These are phyloP conservation scores for Talaromyces adpressus DNA, from an alignment of 495 filamentous ascomycete species.

Conservation along the genomic window DNA sequence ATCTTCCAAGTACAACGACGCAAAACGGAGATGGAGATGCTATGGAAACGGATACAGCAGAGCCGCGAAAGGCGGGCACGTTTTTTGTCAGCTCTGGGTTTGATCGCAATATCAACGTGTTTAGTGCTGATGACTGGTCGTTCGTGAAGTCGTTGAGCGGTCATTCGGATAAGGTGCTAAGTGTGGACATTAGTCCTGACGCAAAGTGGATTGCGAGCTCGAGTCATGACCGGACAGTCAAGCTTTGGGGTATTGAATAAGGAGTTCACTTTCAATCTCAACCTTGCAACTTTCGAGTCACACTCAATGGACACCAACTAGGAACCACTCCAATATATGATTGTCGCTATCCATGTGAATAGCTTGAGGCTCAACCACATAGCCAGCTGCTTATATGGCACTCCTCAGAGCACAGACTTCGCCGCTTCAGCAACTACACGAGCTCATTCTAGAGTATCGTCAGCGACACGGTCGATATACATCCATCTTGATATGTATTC, in stretches of 20 bases:
- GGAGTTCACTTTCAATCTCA: conserved; percentile 6
- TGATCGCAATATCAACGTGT: conserved; percentile 92
- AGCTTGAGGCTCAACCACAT: not conserved
- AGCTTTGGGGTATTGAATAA: conserved; percentile 91
- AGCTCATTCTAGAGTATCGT: not conserved
- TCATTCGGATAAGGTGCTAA: conserved; percentile 85
- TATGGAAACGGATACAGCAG: conserved; percentile 17
- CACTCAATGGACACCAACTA: not conserved
- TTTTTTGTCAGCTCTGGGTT: conserved; percentile 90
- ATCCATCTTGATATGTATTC: not conserved
- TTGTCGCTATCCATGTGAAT: not conserved
- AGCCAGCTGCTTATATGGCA: not conserved
- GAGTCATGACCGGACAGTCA: conserved; percentile 91
- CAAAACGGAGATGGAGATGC: conserved; percentile 56
- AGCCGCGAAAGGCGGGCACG: conserved; percentile 67
- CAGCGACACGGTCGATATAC: not conserved
- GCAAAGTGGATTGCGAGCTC: conserved; percentile 87
- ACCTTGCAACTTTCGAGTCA: not conserved
- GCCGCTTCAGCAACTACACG: not conserved
- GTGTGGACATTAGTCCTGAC: conserved; percentile 78
- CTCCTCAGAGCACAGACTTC: not conserved
- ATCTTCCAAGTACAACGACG: conserved; percentile 46
- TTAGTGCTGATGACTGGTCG: conserved; percentile 93
- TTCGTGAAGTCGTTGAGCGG: conserved; percentile 80
- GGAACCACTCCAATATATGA: not conserved